Percentiles rank a stretch among this genome's conserved stretches.
phyloP scores from a whole-genome alignment of 306 rosid genomes.

The Gastrolobium villosum region DNA sequence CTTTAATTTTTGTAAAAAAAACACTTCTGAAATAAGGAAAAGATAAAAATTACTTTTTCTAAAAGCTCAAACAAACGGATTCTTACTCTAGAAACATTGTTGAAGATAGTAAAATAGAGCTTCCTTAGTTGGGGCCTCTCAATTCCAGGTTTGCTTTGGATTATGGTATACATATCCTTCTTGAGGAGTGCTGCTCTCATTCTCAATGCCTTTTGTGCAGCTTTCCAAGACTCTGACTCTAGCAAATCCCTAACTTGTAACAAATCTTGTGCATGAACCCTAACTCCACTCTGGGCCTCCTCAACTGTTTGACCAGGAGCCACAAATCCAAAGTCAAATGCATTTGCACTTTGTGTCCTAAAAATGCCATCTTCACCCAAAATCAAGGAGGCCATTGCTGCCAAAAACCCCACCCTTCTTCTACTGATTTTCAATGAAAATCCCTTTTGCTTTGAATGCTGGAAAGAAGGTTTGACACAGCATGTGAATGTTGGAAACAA shows the following conservation, averaged over 20 bases:
- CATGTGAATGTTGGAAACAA: slow-evolving; percentile 55
- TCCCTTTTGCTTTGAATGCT: slow-evolving; percentile 34
- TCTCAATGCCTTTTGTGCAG: slow-evolving; percentile 68
- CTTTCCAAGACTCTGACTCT: slow-evolving; percentile 69
- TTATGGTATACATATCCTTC: slow-evolving; percentile 71
- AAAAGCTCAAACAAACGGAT: too few relatives aligned
- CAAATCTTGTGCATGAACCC: slow-evolving; percentile 50
- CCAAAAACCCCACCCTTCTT: slow-evolving; percentile 36
- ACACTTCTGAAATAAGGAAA: too few relatives aligned
- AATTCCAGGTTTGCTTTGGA: slow-evolving; percentile 66
- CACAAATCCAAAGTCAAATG: slow-evolving; percentile 60
- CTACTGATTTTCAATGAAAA: slow-evolving; percentile 44
- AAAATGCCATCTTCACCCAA: slow-evolving; percentile 39
- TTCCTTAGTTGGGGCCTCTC: slow-evolving; percentile 76
- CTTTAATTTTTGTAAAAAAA: too few relatives aligned
- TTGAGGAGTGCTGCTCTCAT: slow-evolving; percentile 63
- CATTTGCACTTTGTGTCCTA: slow-evolving; percentile 47
- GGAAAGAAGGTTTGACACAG: slow-evolving; percentile 46
- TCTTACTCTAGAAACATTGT: slow-evolving; percentile 56
- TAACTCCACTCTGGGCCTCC: slow-evolving; percentile 56
- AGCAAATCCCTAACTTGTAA: slow-evolving; percentile 58
- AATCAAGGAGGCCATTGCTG: slow-evolving; percentile 19
- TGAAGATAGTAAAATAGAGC: slow-evolving; percentile 75
- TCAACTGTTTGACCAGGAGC: slow-evolving; percentile 49
- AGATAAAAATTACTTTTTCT: too few relatives aligned